Evolutionary conservation across 2,329 filamentous ascomycete species (phyloP), one percentile per base, ranked within the genome.

Genomic region (Aureobasidium sp.): DNA sequence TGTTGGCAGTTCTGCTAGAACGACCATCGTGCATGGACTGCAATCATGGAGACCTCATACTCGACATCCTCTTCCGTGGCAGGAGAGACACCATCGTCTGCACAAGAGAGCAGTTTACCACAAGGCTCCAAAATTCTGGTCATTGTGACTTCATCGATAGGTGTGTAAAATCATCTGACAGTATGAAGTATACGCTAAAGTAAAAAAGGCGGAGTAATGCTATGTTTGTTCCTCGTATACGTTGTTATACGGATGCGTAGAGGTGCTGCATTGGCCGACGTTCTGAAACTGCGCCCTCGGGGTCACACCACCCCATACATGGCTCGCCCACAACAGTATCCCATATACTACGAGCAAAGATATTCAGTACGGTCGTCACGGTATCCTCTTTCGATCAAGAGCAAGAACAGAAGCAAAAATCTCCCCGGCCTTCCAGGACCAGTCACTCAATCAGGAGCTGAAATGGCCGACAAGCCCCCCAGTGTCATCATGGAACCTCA

Each of bases 341-440:
- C 41, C 7, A 58, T 58, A 16, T 52, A 56, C 34, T 49, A 32
- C n/a, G 55, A 55, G 21, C 54, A 56, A 54, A 52, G 56, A n/a
- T 58, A 54, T 37, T 58, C 56, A 17, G 56, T 58, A 16, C 24
- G 51, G 22, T 58, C 56, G 4, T 52, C 52, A 3, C 29, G 53
- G 14, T 54, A 54, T 27, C 47, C 48, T 11, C 4, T 42, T 3
- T 54, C 53, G 7, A 21, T 47, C 19, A 54, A 40, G 21, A 37
- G 40, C 40, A 54, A 54, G 29, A 12, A 6, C 21, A 44, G 30
- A 17, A 38, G 14, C n/a, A 41, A 47, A 24, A 48, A 29, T 11
- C 16, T 55, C 16, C 41, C 56, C 25, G 24, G 32, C 10, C 16
- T 49, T 21, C 27, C 41, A 21, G 24, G 42, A 35, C 45, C 42